Evolutionary conservation across 2,329 filamentous ascomycete genomes (phyloP).

Genomic region (Aureobasidium lini): DNA sequence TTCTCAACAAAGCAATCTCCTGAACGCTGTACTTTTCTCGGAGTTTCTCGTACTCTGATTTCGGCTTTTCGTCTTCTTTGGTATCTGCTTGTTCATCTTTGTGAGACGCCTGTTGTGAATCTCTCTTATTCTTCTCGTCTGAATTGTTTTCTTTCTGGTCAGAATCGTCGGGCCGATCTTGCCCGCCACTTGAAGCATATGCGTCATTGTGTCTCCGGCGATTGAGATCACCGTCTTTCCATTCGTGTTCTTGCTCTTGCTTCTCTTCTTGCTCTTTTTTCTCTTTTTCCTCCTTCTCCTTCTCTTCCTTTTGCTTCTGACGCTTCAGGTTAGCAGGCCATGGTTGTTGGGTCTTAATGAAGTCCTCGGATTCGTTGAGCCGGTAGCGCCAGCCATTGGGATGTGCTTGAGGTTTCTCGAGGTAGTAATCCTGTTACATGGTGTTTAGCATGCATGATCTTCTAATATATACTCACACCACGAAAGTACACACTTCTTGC

Average conservation of each 20-base stretch:
- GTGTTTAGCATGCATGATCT: background rate
- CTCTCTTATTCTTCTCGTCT: slow-evolving; percentile 3
- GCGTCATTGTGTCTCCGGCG: slow-evolving; percentile 31
- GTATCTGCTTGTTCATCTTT: slow-evolving; percentile 15
- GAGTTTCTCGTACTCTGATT: slow-evolving; percentile 21
- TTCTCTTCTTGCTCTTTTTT: slow-evolving; percentile 19
- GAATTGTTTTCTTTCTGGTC: slow-evolving; percentile 15
- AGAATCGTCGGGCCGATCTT: background rate
- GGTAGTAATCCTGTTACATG: slow-evolving; percentile 34
- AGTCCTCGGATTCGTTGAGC: slow-evolving; percentile 42
- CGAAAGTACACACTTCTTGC: slow-evolving; percentile 17
- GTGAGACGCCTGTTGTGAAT: background rate
- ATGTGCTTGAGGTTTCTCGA: slow-evolving; percentile 37
- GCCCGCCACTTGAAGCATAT: slow-evolving; percentile 21
- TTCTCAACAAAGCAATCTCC: slow-evolving; percentile 36
- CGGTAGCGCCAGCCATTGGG: slow-evolving; percentile 45
- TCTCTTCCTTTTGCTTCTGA: slow-evolving; percentile 28
- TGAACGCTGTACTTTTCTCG: slow-evolving; percentile 33
- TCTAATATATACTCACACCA: background rate
- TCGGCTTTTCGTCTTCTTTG: background rate
- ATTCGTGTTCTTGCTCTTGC: slow-evolving; percentile 25
- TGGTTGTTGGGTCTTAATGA: slow-evolving; percentile 40
- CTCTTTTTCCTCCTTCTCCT: slow-evolving; percentile 17
- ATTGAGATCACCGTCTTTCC: slow-evolving; percentile 22
- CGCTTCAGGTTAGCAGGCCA: slow-evolving; percentile 42